Conservation (phyloP, 2,329 filamentous ascomycete species). For the Teratosphaeria destructans region DNA sequence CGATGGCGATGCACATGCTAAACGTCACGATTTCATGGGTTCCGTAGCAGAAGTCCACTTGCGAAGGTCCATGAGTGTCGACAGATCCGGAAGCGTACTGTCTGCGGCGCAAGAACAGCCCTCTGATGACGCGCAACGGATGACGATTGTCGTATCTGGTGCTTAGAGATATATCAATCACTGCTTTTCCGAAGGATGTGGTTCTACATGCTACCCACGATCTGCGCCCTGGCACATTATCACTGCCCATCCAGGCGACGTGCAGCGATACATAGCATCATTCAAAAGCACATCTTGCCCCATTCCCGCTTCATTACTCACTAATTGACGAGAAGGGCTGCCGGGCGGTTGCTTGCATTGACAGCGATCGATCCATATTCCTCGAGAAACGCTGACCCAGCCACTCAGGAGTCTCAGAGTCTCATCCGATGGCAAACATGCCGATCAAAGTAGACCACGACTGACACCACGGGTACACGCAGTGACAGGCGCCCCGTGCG, state of each 20-base stretch:
- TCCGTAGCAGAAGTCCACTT: no score
- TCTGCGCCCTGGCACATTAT: no score
- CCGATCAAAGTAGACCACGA: neutral
- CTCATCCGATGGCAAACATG: neutral
- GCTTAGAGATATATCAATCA: neutral
- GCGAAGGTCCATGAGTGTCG: no score
- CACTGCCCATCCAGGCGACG: no score
- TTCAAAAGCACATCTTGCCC: neutral
- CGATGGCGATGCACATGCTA: no score
- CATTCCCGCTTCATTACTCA: neutral
- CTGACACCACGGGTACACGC: neutral
- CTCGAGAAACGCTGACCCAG: neutral
- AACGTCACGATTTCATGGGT: no score
- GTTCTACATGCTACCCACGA: no score
- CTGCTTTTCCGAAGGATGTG: neutral
- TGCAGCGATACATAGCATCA: no score
- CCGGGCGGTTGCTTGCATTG: neutral
- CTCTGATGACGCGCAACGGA: no score
- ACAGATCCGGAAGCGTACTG: no score
- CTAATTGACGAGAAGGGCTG: neutral
- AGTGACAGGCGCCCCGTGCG: neutral
- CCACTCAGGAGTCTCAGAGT: neutral
- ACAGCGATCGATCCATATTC: neutral
- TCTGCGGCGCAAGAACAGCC: no score
- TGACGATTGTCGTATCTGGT: no score